phyloP scores from a whole-genome alignment of 805 yeast genomes.

The Henningerozyma blattae region DNA sequence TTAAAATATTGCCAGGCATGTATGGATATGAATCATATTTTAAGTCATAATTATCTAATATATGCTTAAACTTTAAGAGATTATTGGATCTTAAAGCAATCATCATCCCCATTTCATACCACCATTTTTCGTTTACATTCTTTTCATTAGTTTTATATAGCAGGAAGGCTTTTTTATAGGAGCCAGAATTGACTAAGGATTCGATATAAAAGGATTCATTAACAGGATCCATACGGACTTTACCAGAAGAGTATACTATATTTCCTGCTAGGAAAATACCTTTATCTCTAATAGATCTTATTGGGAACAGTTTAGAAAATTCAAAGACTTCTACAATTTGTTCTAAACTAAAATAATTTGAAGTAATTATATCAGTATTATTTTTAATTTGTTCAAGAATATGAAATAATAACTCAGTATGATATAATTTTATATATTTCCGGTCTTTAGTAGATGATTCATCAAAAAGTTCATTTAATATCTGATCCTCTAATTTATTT shows the following conservation, averaged over 20 bases:
- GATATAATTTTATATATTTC: no score
- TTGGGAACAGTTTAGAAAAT: slow-evolving; percentile 27
- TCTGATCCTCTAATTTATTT: no score
- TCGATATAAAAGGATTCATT: slow-evolving; percentile 41
- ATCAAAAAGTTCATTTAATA: no score
- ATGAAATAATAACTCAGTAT: no score
- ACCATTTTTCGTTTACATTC: slow-evolving; percentile 35
- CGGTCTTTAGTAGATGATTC: no score
- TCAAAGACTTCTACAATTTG: slow-evolving; percentile 28
- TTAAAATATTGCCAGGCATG: slow-evolving; percentile 27
- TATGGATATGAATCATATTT: slow-evolving; percentile 20
- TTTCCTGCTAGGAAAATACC: slow-evolving; percentile 32
- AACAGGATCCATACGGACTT: slow-evolving; percentile 36
- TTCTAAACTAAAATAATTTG: slow-evolving; percentile 17
- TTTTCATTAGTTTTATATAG: slow-evolving; percentile 26
- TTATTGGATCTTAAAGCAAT: slow-evolving; percentile 27
- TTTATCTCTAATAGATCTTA: slow-evolving; percentile 21
- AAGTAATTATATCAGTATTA: no score
- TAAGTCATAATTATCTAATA: slow-evolving; percentile 19
- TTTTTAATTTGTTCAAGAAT: no score
- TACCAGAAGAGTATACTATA: slow-evolving; percentile 30
- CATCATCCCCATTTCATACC: slow-evolving; percentile 39
- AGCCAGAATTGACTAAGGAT: slow-evolving; percentile 26
- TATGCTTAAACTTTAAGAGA: slow-evolving; percentile 26
- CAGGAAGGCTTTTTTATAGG: slow-evolving; percentile 26